Evolutionary conservation across 2,329 filamentous ascomycete genomes (phyloP).

Genomic region (Sarocladiaceae sp.): DNA sequence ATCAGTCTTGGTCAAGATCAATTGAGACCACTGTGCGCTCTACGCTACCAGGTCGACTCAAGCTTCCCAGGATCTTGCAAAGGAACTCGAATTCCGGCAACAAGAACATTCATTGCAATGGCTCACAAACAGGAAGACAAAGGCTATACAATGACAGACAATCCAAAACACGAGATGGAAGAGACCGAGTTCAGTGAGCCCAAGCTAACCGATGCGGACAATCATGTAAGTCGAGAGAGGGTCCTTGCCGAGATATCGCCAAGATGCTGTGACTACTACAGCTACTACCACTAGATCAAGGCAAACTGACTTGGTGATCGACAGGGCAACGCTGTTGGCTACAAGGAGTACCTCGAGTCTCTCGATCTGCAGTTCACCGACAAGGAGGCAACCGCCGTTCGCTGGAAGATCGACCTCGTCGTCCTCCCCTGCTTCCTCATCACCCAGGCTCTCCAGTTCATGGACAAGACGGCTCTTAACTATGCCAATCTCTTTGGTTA

Average conservation of each 20-base stretch:
- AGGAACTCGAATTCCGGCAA: no score
- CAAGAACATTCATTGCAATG: no score
- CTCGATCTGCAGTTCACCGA: constrained; percentile 5
- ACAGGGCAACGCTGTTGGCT: constrained; percentile 8
- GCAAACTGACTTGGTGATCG: background rate
- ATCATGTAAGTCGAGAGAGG: no score
- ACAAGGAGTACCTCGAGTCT: constrained; percentile 8
- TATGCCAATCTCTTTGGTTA: constrained; percentile 27
- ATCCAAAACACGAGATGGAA: no score
- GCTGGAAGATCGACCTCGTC: constrained; percentile 21
- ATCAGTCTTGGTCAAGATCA: background rate
- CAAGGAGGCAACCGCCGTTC: constrained; percentile 9
- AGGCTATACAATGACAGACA: no score
- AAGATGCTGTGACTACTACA: background rate
- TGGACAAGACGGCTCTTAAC: constrained; percentile 22
- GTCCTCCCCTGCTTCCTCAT: constrained; percentile 21
- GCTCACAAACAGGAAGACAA: no score
- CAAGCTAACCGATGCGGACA: no score
- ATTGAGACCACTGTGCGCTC: background rate
- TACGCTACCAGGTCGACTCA: no score
- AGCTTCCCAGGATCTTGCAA: background rate
- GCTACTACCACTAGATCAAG: background rate
- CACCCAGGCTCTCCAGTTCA: constrained; percentile 22
- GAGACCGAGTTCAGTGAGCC: no score
- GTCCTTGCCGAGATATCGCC: background rate